Conservation (phyloP, 2,329 filamentous ascomycete genomes). For the Fusarium subglutinans region DNA sequence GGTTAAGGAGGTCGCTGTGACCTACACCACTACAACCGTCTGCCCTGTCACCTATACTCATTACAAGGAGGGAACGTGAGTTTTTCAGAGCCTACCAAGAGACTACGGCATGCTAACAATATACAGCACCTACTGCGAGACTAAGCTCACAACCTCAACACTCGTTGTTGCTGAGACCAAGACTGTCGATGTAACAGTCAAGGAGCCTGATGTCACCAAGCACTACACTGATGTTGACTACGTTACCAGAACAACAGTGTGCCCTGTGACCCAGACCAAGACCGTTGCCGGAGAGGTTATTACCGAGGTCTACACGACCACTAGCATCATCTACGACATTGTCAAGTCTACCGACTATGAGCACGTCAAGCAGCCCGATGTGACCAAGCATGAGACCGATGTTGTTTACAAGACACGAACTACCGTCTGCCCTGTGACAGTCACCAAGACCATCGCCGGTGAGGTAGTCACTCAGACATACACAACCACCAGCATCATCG, state of each 20-base stretch:
- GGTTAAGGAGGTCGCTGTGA: conserved; percentile 40
- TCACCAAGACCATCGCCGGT: conserved; percentile 50
- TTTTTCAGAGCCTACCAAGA: conserved; percentile 2
- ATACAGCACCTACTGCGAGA: conserved; percentile 53
- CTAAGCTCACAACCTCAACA: conserved; percentile 55
- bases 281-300: conserved; percentile 42
- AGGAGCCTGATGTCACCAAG: conserved; percentile 47
- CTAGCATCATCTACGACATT: conserved; percentile 36
- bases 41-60: conserved; percentile 58
- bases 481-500: conserved; percentile 45
- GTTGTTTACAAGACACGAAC: conserved; percentile 55
- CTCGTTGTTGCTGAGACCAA: conserved; percentile 53
- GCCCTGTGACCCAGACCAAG: conserved; percentile 54
- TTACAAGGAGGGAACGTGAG: conserved; percentile 53
- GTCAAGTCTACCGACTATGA: conserved; percentile 45
- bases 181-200: conserved; percentile 50
- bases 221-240: conserved; percentile 49
- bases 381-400: conserved; percentile 46
- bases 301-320: conserved; percentile 44
- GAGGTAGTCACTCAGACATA: conserved; percentile 52
- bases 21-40: conserved; percentile 55
- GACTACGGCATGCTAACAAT: conserved; percentile 20
- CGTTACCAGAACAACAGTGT: conserved; percentile 55
- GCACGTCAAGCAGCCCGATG: conserved; percentile 50
- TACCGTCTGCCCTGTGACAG: conserved; percentile 47